Evolutionary conservation across 2,329 filamentous ascomycete species (phyloP), one percentile per base, ranked within the genome.

Genomic region (Zymoseptoria passerinii): DNA sequence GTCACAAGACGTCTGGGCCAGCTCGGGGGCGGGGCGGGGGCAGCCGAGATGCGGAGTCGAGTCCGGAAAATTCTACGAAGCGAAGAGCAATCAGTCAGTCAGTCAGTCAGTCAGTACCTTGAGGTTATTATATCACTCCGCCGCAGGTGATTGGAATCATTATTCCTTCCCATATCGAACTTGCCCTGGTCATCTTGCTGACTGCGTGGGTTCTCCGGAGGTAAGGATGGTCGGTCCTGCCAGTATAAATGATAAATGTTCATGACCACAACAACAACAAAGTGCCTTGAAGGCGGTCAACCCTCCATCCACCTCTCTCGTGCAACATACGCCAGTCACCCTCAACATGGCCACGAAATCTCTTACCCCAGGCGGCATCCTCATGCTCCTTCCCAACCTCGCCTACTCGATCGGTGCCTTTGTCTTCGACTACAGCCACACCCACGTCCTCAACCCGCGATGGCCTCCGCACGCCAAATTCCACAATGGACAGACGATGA

Each of bases 401-500:
- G 29, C 66, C 48, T 73, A 71, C 57, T 58, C 62, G 28, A 55
- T 68, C 49, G 73, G 70, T n/a, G 67, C 70, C 27, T 75, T 71
- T 52, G 28, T 60, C 16, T 53, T 48, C 29, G 72, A 73, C 59
- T 73, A 65, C 64, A 72, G 67, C 63, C 68, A 76, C 55, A 79
- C 77, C 1, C 78, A 80, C 68, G 70, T 80, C 59, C 68, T 71
- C 55, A 80, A 81, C 63, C 77, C 77, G 0, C 66, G 67, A 54
- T 81, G 78, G 78, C 74, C 77, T 1, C 77, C 77, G 0, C 78
- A 81, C 65, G 78, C 78, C 5, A 74, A 74, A 58, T 81, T 80
- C 70, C 78, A 81, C 70, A 80, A 80, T 62, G 78, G 76, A 4
- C 79, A 81, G 65, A 81, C 78, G 8, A 80, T 81, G 77, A 73